Percentiles rank a stretch among this genome's conserved stretches.
Evolutionary conservation across 2,329 filamentous ascomycete species (phyloP).

Genomic region (Colletotrichum coccodes): DNA sequence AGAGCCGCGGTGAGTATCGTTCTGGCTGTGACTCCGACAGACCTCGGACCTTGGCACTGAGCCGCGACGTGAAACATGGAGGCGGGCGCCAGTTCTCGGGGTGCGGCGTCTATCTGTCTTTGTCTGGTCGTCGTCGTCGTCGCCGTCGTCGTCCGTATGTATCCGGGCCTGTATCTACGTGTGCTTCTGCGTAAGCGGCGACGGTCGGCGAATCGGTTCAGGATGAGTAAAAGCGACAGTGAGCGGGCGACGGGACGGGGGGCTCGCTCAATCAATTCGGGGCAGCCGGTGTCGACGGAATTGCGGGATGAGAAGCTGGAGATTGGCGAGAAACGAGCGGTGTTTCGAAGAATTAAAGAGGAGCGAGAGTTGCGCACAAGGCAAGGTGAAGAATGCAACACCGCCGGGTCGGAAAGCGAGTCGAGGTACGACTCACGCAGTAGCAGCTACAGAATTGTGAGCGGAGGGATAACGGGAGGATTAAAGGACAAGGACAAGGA

Average conservation of each 20-base stretch:
- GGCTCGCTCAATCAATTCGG: constrained; percentile 3
- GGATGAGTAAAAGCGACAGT: background rate
- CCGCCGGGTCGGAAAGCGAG: constrained; percentile 13
- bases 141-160: background rate
- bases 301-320: background rate
- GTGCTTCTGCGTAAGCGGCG: background rate
- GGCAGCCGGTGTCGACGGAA: background rate
- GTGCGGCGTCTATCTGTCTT: constrained; percentile 3
- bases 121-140: background rate
- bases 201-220: constrained; percentile 2
- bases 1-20: background rate
- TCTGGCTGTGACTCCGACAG: constrained; percentile 10
- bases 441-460: constrained; percentile 17
- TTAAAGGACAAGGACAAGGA: background rate
- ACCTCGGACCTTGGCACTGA: constrained; percentile 28
- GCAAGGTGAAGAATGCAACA: background rate
- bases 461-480: constrained; percentile 21
- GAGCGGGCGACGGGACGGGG: background rate
- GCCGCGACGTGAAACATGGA: constrained; percentile 31
- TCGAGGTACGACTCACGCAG: constrained; percentile 25
- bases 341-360: constrained; percentile 5
- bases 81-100: constrained; percentile 22
- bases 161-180: background rate
- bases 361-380: background rate
- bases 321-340: background rate